Evolutionary conservation across 2,329 filamentous ascomycete genomes (phyloP), one percentile per base, ranked within the genome.

Genomic region (Cordyceps tenuipes): DNA sequence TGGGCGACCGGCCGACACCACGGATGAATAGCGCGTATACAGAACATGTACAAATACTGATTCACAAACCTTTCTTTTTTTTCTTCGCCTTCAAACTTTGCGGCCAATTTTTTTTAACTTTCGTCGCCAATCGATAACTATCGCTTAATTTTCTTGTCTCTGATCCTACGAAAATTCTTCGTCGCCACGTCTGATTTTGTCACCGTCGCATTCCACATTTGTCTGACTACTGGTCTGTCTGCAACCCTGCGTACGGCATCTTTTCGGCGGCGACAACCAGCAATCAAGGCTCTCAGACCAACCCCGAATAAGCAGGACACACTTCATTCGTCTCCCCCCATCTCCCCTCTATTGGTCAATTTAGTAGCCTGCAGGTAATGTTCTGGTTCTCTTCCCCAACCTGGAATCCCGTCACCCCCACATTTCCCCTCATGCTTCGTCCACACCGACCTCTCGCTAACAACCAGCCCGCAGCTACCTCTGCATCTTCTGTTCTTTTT

Each of bases 281-380:
- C 43, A 46, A 7, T 21, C 43, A 46, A 7, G 36, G 36, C 31
- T 53, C 23, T 41, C 51, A 19, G 17, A 54, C 51, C 51, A 54
- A 31, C 36, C 51, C 29, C 51, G 19, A 54, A 44, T 43, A 54
- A 54, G 51, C 51, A 54, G 39, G 51, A 54, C 39, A n/a, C 39
- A 29, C 7, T 7, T 6, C n/a, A 53, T 43, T 29, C 13, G 41
- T 43, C 43, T n/a, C 17, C n/a, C 43, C 43, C 43, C 43, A 6
- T 46, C 43, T 46, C 17, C 17, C 12, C n/a, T 46, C 8, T 21
- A n/a, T 46, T n/a, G 34, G 34, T 36, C 19, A 29, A 29, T 29
- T 29, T 29, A 6, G 29, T 29, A 29, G 29, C 29, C 29, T 29
- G 29, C 44, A 47, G 44, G 44, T 47, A 29, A 29, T 5, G 29